phyloP scores from a whole-genome alignment of 768 basidiomycete species.

The Tephrocybe sp. region DNA sequence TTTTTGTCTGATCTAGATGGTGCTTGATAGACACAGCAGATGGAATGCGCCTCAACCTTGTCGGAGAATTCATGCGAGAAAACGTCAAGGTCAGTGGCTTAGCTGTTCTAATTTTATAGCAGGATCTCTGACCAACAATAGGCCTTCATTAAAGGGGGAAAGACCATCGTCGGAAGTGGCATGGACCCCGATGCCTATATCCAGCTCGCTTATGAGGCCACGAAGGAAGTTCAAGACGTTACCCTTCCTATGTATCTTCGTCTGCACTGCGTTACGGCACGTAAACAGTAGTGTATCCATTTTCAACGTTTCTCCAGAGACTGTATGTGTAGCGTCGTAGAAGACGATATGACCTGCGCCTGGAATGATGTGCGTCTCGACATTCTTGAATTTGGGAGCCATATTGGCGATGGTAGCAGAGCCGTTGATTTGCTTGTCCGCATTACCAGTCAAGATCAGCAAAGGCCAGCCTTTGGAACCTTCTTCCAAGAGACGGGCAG shows the following conservation, averaged over 20 bases:
- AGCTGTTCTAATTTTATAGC: neutral
- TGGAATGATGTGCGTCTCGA: constrained; percentile 25
- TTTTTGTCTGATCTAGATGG: neutral
- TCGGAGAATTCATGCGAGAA: constrained; percentile 9
- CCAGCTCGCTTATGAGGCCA: neutral
- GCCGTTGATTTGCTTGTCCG: constrained; percentile 25
- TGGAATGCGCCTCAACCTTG: constrained; percentile 6
- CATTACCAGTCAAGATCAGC: constrained; percentile 22
- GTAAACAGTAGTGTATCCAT: constrained; percentile 1
- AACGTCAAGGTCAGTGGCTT: constrained; percentile 2
- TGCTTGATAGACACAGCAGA: neutral
- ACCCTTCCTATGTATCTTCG: constrained; percentile 6
- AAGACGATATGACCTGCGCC: constrained; percentile 27
- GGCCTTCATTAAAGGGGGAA: constrained; percentile 5
- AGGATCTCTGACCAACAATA: neutral
- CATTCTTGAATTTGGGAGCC: constrained; percentile 30
- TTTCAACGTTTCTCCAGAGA: too few species aligned
- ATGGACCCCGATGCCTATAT: constrained; percentile 1
- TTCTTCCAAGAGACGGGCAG: constrained; percentile 24
- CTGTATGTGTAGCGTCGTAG: neutral
- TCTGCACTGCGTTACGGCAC: constrained; percentile 5
- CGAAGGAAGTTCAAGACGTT: constrained; percentile 7
- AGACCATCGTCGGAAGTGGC: constrained; percentile 2
- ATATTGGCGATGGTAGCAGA: constrained; percentile 25
- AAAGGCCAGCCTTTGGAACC: constrained; percentile 26